A percentile compares a stretch with the other conserved stretches of the same genome.
phyloP scores from a whole-genome alignment of 2,329 filamentous ascomycete genomes.

The Pseudonectria foliicola region DNA sequence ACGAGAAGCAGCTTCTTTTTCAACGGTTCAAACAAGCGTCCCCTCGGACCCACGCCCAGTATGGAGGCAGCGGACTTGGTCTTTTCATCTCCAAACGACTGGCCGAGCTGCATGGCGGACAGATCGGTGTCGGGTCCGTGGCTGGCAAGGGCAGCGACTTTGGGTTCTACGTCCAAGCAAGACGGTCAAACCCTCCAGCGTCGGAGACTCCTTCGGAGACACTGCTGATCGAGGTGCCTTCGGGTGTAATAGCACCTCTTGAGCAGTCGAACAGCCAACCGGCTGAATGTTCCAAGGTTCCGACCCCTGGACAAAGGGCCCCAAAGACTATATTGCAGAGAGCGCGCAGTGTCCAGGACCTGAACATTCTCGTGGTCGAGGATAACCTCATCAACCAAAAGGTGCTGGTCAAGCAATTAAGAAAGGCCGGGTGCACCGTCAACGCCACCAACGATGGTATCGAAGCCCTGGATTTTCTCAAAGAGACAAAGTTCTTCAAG shows the following conservation, averaged over 20 bases:
- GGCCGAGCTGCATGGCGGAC: slow-evolving; percentile 57
- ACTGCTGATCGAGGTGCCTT: background rate
- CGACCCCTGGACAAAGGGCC: background rate
- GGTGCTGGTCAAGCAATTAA: slow-evolving; percentile 56
- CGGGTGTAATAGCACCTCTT: background rate
- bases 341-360: slow-evolving; percentile 16
- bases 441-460: slow-evolving; percentile 57
- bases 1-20: slow-evolving; percentile 60
- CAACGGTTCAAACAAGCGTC: slow-evolving; percentile 60
- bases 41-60: slow-evolving; percentile 45
- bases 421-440: slow-evolving; percentile 50
- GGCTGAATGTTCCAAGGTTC: too few relatives aligned
- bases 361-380: slow-evolving; percentile 57
- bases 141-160: slow-evolving; percentile 54
- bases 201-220: slow-evolving; percentile 7
- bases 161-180: slow-evolving; percentile 54
- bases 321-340: background rate
- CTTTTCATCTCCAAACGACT: slow-evolving; percentile 59
- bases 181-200: slow-evolving; percentile 29
- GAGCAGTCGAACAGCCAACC: background rate
- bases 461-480: slow-evolving; percentile 41
- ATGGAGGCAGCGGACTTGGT: slow-evolving; percentile 56
- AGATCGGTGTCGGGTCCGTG: slow-evolving; percentile 55
- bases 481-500: slow-evolving; percentile 24
- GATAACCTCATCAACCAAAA: slow-evolving; percentile 64